Evolutionary conservation across 352 stramenopile species (phyloP).

Genomic region (Globisporangium cylindrosporum): DNA sequence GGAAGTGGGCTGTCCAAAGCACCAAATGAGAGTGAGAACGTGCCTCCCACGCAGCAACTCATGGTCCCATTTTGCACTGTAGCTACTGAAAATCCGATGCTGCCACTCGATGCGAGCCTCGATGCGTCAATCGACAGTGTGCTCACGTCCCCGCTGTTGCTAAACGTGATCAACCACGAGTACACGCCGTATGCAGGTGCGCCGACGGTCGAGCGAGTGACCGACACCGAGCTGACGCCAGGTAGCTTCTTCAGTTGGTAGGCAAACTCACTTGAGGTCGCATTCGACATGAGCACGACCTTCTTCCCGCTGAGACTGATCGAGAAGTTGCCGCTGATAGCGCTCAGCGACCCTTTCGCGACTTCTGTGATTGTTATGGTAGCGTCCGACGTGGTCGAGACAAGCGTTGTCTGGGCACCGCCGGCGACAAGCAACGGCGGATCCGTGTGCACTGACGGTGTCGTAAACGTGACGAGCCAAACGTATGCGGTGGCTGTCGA

Average conservation of each 20-base stretch:
- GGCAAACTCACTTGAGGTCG: background rate
- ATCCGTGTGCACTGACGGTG: background rate
- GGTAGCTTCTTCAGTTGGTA: background rate
- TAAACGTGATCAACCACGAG: background rate
- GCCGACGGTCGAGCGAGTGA: background rate
- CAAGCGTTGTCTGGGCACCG: background rate
- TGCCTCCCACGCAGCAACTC: background rate
- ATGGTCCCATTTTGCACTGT: background rate
- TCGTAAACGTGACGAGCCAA: background rate
- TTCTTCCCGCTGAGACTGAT: background rate
- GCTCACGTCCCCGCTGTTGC: background rate
- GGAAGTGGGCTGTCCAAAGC: background rate
- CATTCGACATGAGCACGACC: background rate
- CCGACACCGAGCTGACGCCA: background rate
- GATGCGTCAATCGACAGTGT: background rate
- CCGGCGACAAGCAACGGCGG: background rate
- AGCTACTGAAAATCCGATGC: background rate
- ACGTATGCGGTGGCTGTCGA: background rate
- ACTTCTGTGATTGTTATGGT: background rate
- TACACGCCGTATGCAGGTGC: background rate
- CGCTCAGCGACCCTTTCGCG: background rate
- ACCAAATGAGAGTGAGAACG: background rate
- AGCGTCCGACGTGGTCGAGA: background rate
- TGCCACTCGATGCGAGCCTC: background rate
- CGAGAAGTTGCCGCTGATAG: background rate